Base-by-base conservation (phyloP, 164 flowering plant genomes). In the Tinospora cordifolia region DNA sequence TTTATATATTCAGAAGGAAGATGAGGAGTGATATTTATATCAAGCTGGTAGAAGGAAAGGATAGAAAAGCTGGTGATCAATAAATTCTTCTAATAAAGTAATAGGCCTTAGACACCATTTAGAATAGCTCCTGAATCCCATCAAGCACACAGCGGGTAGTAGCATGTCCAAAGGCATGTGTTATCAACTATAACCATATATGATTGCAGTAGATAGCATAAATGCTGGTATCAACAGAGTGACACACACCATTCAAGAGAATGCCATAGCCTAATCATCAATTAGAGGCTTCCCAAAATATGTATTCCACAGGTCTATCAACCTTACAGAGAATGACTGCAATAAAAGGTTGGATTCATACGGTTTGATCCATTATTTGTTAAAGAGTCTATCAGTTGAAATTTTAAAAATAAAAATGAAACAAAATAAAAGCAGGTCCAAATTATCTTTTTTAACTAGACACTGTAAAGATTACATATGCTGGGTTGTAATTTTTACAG, bases 1-100 rank as follows among this genome's bases (percentile, higher is more conserved):
- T 91, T 87, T 75, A 94, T 90, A 83, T 94, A 94, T 76, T 93
- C 98, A 14, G 98, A 93, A 67, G 98, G 85, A 51, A 90, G 91
- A 74, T 83, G 96, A 65, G 90, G 85, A 27, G 84, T 87, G 49
- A 90, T 78, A 76, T 87, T 83, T 70, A 94, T 81, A 71, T 94
- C 98, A 77, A 94, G 83, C 98, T 94, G 87, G 39, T 19, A 79
- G 4, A 44, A 19, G 60, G 49, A 46, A 65, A 65, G 63, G 19
- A 72, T 3, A 65, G 40, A 60, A 72, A 70, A 27, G 24, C 21
- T 30, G 64, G 65, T 26, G 67, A 62, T 67, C 21, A 69, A 39
- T 8, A 58, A 69, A 63, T 19, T n/a, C 60, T 54, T 54, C 60
- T 19, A 54, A 54, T n/a, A 54, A 7, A 54, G 60, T 54, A 19